phyloP scores from a whole-genome alignment of 768 basidiomycete species.

The Tulasnella calospora region DNA sequence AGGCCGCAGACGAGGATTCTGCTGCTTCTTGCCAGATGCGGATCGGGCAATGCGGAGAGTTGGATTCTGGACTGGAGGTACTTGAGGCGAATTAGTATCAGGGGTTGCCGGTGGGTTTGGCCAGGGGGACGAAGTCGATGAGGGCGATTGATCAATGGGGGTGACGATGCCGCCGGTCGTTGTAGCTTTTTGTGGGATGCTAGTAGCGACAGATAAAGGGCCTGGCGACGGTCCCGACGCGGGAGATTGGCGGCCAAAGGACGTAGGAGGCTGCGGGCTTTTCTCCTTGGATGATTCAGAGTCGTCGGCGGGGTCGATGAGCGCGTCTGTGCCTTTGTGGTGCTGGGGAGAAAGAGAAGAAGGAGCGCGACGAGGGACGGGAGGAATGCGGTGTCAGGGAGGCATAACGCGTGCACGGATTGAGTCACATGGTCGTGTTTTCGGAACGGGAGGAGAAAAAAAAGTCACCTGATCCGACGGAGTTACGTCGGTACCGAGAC shows the following conservation, averaged over 20 bases:
- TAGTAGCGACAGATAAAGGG: not conserved
- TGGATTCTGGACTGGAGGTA: not conserved
- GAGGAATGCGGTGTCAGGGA: not conserved
- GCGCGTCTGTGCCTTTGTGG: not conserved
- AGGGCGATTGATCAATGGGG: not conserved
- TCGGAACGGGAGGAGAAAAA: not conserved
- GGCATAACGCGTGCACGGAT: not conserved
- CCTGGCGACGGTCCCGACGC: not conserved
- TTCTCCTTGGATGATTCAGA: conserved; percentile 3
- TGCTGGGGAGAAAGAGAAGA: not conserved
- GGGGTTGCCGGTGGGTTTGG: not conserved
- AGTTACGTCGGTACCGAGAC: conserved; percentile 7
- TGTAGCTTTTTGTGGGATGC: not conserved
- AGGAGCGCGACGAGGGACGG: not conserved
- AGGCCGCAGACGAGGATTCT: not conserved
- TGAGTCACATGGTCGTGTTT: conserved; percentile 10
- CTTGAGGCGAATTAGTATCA: not conserved
- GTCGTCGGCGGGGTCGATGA: not conserved
- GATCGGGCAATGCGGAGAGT: not conserved
- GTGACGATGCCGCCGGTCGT: not conserved
- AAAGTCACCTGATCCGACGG: not conserved
- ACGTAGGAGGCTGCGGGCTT: not conserved
- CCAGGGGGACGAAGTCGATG: not conserved
- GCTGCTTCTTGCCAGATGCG: not conserved
- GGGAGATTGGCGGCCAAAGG: not conserved